Base-by-base conservation (phyloP, 2,329 filamentous ascomycete genomes). In the Claviceps pazoutovae region DNA sequence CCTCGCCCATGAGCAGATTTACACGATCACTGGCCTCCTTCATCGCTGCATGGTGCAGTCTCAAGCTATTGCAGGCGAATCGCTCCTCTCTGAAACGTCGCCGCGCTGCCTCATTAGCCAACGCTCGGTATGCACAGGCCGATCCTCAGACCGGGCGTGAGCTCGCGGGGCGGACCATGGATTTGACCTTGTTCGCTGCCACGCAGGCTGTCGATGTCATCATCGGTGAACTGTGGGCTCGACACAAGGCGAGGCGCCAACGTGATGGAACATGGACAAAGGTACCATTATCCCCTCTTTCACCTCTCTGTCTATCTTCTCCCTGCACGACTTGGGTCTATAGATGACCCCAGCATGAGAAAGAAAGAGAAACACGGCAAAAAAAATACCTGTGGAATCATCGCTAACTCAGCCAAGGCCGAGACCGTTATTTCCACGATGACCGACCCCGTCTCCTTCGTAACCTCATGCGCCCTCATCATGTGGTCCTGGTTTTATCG, bases 401-500 rank as follows among this genome's bases (percentile, higher is more conserved):
- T n/a, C 43, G 45, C 45, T 47, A 14, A 47, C 13, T 4, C 17
- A 37, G 46, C 55, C 42, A 36, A 67, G 66, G 44, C 54, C 16
- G 66, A 70, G 51, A 56, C 66, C 47, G 54, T 66, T 41, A 54
- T 71, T 23, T 68, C 69, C 37, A 61, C 56, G 5, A 58, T 68
- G 42, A 59, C 79, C n/a, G 84, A 91, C 61, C 78, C 86, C 4
- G 68, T 77, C 5, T 68, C 90, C 17, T 94, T 95, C 64, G 80
- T 84, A 45, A 65, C 75, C 37, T 89, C 86, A 19, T 82, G 79
- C 41, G 84, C 82, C 21, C 69, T 87, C 39, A 83, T 94, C 58
- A 95, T 94, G 88, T 91, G 86, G 84, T 78, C 86, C 17, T 95
- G 86, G 86, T 83, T 94, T 64, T 95, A 91, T 68, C 65, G 73